Percentiles rank a stretch among this genome's conserved stretches.
Conservation (phyloP, 176 grass and related monocot species). For the Musa acuminata region DNA sequence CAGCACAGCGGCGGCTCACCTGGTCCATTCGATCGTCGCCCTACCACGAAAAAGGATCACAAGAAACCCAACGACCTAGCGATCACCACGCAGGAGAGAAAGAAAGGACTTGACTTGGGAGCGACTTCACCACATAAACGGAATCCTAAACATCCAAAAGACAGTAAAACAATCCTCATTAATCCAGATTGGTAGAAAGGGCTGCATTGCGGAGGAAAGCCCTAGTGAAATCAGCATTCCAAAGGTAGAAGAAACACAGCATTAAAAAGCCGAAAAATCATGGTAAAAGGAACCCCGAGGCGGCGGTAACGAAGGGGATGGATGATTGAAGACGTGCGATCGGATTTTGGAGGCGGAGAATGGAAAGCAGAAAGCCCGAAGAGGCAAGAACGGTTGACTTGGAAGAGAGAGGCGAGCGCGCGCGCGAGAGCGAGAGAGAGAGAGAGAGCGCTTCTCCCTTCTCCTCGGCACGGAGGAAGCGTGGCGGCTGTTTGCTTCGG, state of each 20-base stretch:
- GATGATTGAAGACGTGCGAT: neutral
- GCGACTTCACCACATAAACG: neutral
- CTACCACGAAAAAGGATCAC: neutral
- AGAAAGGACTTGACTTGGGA: neutral
- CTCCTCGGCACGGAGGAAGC: neutral
- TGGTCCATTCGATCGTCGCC: slow-evolving; percentile 3
- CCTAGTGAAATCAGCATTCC: neutral
- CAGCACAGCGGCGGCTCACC: slow-evolving; percentile 2
- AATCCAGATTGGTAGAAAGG: neutral
- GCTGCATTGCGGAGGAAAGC: neutral
- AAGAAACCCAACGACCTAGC: neutral
- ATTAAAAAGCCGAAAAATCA: neutral
- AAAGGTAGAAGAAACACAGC: neutral
- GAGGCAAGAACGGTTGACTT: neutral
- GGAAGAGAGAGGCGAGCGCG: neutral
- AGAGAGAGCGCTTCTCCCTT: neutral
- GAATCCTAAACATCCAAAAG: neutral
- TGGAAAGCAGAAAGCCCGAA: neutral
- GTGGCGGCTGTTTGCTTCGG: neutral
- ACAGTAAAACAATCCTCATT: slow-evolving; percentile 2
- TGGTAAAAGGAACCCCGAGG: neutral
- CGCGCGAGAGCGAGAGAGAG: neutral
- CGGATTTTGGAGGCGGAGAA: neutral
- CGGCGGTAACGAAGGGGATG: neutral
- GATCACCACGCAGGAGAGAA: neutral